Evolutionary conservation across 345 rosid genomes (phyloP).

Genomic region (Eutrema japonicum): DNA sequence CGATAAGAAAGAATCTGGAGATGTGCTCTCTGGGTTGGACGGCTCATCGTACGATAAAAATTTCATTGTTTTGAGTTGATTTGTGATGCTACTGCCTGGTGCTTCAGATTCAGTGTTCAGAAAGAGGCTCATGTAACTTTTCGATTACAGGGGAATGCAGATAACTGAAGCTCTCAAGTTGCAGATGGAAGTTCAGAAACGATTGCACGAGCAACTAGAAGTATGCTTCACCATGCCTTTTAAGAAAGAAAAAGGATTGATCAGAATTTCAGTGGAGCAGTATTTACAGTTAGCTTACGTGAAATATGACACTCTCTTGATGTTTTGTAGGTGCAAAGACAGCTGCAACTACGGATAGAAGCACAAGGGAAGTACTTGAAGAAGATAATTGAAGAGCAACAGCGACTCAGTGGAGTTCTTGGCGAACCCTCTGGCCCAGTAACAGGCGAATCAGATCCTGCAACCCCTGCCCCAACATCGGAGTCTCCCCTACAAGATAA

Average conservation of each 20-base stretch:
- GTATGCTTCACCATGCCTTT: slow-evolving; percentile 53
- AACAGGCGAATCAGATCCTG: slow-evolving; percentile 78
- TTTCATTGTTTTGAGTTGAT: slow-evolving; percentile 23
- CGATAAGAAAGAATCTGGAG: slow-evolving; percentile 92
- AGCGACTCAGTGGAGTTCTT: slow-evolving; percentile 74
- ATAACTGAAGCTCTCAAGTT: slow-evolving; percentile 99
- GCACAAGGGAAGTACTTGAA: slow-evolving; percentile 97
- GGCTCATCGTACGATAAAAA: slow-evolving; percentile 83
- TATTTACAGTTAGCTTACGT: background rate
- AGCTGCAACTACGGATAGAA: slow-evolving; percentile 94
- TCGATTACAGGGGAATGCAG: slow-evolving; percentile 83
- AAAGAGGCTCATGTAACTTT: slow-evolving; percentile 22
- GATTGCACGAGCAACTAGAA: slow-evolving; percentile 96
- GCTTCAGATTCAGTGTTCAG: slow-evolving; percentile 29
- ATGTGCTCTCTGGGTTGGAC: slow-evolving; percentile 77
- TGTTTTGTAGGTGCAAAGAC: slow-evolving; percentile 84
- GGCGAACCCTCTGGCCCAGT: slow-evolving; percentile 63
- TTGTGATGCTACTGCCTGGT: slow-evolving; percentile 23
- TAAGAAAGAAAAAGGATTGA: background rate
- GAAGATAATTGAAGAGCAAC: slow-evolving; percentile 99
- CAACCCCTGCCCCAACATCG: slow-evolving; percentile 86
- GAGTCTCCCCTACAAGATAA: slow-evolving; percentile 78
- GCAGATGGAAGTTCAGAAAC: slow-evolving; percentile 98
- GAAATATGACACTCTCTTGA: slow-evolving; percentile 21
- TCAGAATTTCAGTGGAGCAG: background rate